phyloP scores from a whole-genome alignment of 306 rosid species.

The Casuarina glauca region DNA sequence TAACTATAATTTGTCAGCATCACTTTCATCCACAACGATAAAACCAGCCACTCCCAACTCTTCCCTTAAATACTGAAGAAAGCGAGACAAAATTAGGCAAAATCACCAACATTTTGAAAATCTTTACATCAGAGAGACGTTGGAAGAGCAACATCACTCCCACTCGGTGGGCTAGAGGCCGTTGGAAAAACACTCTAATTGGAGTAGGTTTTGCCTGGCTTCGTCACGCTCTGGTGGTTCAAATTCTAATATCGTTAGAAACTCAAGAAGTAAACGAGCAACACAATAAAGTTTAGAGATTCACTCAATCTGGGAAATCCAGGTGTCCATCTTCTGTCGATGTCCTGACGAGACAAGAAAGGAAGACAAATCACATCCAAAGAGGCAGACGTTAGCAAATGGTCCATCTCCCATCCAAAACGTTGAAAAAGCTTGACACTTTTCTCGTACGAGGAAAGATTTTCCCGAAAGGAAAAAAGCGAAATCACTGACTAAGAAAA shows the following conservation, averaged over 20 bases:
- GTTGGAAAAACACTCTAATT: slow-evolving; percentile 5
- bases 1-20: too few species aligned
- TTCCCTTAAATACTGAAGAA: too few species aligned
- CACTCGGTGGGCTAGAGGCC: background rate
- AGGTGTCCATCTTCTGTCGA: too few species aligned
- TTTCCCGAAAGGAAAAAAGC: background rate
- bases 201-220: background rate
- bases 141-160: too few species aligned
- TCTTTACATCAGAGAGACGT: too few species aligned
- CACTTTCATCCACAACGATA: too few species aligned
- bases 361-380: background rate
- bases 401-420: slow-evolving; percentile 10
- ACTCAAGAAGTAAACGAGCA: background rate
- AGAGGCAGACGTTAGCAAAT: slow-evolving; percentile 55
- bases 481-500: background rate
- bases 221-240: background rate
- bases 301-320: background rate
- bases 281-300: slow-evolving; percentile 5
- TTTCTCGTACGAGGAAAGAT: background rate
- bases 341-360: background rate
- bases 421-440: background rate
- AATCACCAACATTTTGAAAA: too few species aligned
- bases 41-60: too few species aligned
- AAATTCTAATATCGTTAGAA: background rate
- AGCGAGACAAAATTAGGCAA: too few species aligned